Evolutionary conservation across 306 rosid genomes (phyloP).

Genomic region (Quercus cerris): DNA sequence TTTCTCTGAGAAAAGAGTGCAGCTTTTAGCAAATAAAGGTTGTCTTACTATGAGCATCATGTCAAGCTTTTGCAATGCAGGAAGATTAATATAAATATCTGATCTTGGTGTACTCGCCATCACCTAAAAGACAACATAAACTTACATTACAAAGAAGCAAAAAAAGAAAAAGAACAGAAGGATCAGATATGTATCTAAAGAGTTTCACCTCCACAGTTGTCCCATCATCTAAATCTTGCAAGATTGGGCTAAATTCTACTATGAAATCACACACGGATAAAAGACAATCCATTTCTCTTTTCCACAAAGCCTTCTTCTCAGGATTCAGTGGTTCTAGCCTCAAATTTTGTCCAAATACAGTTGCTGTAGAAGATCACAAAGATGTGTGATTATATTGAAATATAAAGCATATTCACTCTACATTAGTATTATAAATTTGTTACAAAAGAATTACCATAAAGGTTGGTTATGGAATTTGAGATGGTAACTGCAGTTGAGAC

Average conservation of each 20-base stretch:
- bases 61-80: constrained; percentile 90
- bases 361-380: constrained; percentile 49
- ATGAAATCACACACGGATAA: constrained; percentile 90
- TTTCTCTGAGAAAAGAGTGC: background rate
- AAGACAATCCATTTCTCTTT: constrained; percentile 88
- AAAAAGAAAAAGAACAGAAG: no score
- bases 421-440: background rate
- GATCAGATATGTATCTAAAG: constrained; percentile 5
- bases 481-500: constrained; percentile 93
- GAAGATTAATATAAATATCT: constrained; percentile 82
- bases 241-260: constrained; percentile 76
- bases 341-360: constrained; percentile 82
- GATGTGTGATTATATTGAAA: background rate
- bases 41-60: constrained; percentile 77
- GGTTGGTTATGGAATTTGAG: constrained; percentile 91
- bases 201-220: constrained; percentile 65
- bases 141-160: constrained; percentile 6
- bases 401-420: background rate
- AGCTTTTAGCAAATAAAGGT: background rate
- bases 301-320: constrained; percentile 95
- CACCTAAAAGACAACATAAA: constrained; percentile 43
- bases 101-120: constrained; percentile 81
- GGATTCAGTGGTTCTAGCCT: constrained; percentile 78
- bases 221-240: constrained; percentile 65
- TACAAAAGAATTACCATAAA: constrained; percentile 56